These are phyloP conservation scores for Aspergillus alliaceus DNA, from an alignment of 2,329 filamentous ascomycete genomes.

Conservation along the genomic window DNA sequence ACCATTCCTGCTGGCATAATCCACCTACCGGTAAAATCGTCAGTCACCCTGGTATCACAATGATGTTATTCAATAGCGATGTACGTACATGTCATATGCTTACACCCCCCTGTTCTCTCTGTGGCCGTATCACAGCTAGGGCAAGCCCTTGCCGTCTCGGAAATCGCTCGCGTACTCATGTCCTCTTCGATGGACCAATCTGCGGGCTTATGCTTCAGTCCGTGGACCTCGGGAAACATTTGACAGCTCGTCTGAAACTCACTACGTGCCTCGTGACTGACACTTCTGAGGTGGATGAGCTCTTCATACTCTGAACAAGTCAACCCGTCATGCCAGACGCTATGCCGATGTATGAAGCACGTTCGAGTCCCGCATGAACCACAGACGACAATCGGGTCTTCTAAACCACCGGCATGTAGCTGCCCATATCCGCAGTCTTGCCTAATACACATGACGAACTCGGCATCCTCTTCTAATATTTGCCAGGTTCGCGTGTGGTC, in stretches of 20 bases:
- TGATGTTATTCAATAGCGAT: background rate
- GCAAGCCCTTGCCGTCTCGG: conserved; percentile 9
- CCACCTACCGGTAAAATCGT: conserved; percentile 8
- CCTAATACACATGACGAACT: conserved; percentile 17
- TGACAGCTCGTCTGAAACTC: background rate
- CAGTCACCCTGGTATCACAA: background rate
- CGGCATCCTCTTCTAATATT: conserved; percentile 15
- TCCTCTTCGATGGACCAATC: conserved; percentile 5
- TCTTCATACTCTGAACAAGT: conserved; percentile 18
- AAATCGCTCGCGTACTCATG: conserved; percentile 7
- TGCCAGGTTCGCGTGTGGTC: conserved; percentile 13
- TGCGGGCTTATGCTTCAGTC: background rate
- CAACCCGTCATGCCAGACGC: conserved; percentile 18
- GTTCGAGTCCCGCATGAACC: conserved; percentile 16
- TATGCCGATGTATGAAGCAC: conserved; percentile 17
- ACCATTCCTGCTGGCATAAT: conserved; percentile 18
- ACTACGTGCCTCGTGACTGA: background rate
- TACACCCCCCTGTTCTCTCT: conserved; percentile 15
- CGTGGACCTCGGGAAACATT: background rate
- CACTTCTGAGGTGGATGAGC: background rate
- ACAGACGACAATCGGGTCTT: conserved; percentile 18
- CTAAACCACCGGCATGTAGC: conserved; percentile 15
- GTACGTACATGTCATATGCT: conserved; percentile 18
- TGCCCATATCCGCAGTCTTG: conserved; percentile 17
- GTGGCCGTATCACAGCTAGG: conserved; percentile 13